Conservation (phyloP, 305 asterid species). For the Andrographis paniculata region DNA sequence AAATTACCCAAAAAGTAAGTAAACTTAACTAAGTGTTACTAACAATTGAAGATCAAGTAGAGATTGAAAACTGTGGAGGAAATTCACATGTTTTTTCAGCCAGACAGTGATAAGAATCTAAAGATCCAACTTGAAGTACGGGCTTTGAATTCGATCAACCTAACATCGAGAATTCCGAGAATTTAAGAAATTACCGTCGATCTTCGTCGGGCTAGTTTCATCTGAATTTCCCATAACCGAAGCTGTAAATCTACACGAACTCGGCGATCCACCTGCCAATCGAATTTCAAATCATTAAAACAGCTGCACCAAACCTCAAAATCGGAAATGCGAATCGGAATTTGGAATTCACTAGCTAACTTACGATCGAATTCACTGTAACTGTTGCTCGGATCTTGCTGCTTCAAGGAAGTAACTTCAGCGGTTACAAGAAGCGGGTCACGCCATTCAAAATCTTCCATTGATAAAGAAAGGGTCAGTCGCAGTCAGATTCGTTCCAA, state of each 20-base stretch:
- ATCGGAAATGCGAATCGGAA: conserved; percentile 14
- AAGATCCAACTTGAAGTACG: no score
- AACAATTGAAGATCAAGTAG: no score
- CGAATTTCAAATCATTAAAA: conserved; percentile 16
- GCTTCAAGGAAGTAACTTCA: conserved; percentile 46
- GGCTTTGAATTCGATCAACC: neutral
- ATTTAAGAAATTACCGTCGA: conserved; percentile 30
- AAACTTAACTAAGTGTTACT: neutral
- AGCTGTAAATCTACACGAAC: conserved; percentile 23
- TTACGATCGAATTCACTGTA: conserved; percentile 34
- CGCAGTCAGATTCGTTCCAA: conserved; percentile 18
- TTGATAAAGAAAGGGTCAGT: conserved; percentile 46
- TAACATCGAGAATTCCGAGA: neutral
- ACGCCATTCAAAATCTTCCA: conserved; percentile 52
- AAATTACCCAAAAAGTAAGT: neutral
- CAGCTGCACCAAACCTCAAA: conserved; percentile 4
- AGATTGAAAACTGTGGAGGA: no score
- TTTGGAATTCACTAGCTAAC: conserved; percentile 20
- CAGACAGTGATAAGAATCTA: no score
- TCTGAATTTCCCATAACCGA: conserved; percentile 36
- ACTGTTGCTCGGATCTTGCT: conserved; percentile 25
- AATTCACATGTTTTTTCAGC: no score
- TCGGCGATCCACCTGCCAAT: conserved; percentile 38
- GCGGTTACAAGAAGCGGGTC: conserved; percentile 68
- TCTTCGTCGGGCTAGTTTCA: conserved; percentile 29